Evolutionary conservation across 306 rosid genomes (phyloP), one percentile per base, ranked within the genome.

Genomic region (Cucumis sativus): DNA sequence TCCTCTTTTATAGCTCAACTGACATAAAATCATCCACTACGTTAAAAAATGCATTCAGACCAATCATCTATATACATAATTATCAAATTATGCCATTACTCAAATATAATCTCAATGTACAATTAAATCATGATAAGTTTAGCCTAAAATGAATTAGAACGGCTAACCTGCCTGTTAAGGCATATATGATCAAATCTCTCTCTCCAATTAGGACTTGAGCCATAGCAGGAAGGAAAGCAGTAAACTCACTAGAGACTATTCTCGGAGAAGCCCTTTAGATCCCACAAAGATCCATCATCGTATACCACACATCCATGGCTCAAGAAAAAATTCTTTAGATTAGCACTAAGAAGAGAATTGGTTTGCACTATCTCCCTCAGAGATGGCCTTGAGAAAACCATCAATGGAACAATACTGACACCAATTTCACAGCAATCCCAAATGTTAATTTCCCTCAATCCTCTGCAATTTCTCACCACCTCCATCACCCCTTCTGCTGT

Each of bases 361-460:
- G 93, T 92, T 28, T 84, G 83, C 10, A 81, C 41, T 57, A 94
- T 81, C 83, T 35, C 88, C 75, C 88, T 86, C 80, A 93, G 86
- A 4, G 92, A 83, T 13, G 88, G 84, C 80, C 89, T 86, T 43
- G 88, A 76, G 74, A 80, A 41, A 8, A 69, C 87, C 86, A 87
- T 37, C 87, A 84, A 78, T 58, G 83, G 77, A 79, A 88, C 75
- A 75, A 87, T 67, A 78, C 82, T 84, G 54, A 57, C 66, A 77
- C 25, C 39, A 78, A 90, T 83, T 12, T 73, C 70, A 23, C 59
- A 4, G 77, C 94, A 89, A n/a, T 59, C 56, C 82, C 57, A 77
- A 75, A 94, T 83, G 82, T 87, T 85, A 73, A 94, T 84, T 87
- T 83, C 89, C 85, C 85, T 87, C 83, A 94, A 58, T 66, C 51